Percentiles rank a stretch among this genome's conserved stretches.
These are phyloP conservation scores for Quercus parvula DNA, from an alignment of 306 rosid genomes.

Conservation along the genomic window DNA sequence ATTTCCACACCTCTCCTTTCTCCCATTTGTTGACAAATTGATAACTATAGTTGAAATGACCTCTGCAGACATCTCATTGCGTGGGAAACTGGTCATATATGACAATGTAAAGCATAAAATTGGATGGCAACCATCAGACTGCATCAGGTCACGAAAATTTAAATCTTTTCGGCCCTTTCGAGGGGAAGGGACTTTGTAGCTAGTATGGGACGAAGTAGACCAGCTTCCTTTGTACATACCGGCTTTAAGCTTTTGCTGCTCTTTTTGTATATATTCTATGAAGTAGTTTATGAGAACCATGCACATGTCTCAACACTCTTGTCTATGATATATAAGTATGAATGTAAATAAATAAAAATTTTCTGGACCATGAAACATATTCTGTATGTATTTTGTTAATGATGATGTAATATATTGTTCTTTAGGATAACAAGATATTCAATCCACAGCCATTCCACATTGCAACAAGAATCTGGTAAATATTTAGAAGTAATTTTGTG, in stretches of 20 bases:
- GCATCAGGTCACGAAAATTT: constrained; percentile 45
- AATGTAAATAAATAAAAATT: not conserved
- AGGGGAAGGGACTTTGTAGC: constrained; percentile 17
- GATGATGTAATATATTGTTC: no score
- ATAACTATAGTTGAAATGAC: not conserved
- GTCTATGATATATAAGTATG: not conserved
- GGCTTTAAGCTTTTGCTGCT: not conserved
- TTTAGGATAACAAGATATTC: no score
- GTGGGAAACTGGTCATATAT: constrained; percentile 68
- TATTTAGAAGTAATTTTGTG: no score
- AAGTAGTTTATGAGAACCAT: not conserved
- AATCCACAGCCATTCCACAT: no score
- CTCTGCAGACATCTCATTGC: constrained; percentile 62
- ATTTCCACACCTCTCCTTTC: not conserved
- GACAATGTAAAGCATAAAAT: constrained; percentile 71
- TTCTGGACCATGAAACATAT: not conserved
- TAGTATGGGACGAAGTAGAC: not conserved
- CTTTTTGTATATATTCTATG: not conserved
- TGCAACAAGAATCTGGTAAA: no score
- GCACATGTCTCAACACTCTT: not conserved
- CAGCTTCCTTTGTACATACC: not conserved
- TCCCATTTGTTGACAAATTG: not conserved
- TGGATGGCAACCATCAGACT: constrained; percentile 60
- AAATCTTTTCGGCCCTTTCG: constrained; percentile 28
- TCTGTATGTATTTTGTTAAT: not conserved